A percentile compares a stretch with the other conserved stretches of the same genome.
Evolutionary conservation across 331 rosid species (phyloP).

Genomic region (Pyrus hybrid): DNA sequence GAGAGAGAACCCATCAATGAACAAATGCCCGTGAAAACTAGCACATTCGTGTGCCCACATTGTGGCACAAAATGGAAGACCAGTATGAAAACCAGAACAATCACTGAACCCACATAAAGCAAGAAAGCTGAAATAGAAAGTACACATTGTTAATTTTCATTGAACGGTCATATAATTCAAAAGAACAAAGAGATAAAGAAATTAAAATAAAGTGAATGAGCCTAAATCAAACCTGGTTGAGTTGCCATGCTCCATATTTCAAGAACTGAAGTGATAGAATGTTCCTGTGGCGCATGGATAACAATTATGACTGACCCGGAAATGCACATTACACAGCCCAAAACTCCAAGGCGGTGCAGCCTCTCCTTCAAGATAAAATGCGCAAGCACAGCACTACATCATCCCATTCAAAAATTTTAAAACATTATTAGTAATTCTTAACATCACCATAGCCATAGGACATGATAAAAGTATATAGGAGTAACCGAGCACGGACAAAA

Average conservation of each 20-base stretch:
- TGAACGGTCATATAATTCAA: neutral
- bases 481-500: conserved; percentile 2
- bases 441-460: neutral
- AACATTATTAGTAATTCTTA: neutral
- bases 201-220: neutral
- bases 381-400: conserved; percentile 71
- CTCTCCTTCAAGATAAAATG: conserved; percentile 73
- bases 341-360: conserved; percentile 59
- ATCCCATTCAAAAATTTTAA: neutral
- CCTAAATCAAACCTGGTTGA: conserved; percentile 57
- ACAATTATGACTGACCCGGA: conserved; percentile 65
- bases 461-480: neutral
- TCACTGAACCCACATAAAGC: conserved; percentile 55
- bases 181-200: neutral
- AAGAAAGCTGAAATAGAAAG: conserved; percentile 58
- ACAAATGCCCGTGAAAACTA: conserved; percentile 73
- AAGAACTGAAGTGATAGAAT: conserved; percentile 50
- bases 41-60: conserved; percentile 71
- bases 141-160: conserved; percentile 3
- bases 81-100: conserved; percentile 63
- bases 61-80: conserved; percentile 67
- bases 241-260: conserved; percentile 85
- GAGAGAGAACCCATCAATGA: conserved; percentile 91
- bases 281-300: conserved; percentile 70
- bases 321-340: conserved; percentile 85